phyloP scores from a whole-genome alignment of 176 grass and related monocot genomes.

The Oropetium thomaeum region DNA sequence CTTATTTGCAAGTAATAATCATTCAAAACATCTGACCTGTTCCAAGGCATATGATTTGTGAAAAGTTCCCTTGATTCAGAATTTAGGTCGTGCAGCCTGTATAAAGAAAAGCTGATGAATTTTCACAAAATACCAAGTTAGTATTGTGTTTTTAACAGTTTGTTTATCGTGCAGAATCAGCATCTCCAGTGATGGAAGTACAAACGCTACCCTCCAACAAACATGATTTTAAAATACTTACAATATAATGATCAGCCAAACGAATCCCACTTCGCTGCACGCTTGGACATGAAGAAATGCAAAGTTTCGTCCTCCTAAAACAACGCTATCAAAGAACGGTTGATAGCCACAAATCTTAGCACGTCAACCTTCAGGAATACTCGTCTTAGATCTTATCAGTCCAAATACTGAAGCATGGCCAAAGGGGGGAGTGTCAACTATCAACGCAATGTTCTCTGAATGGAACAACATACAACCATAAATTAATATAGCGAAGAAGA shows the following conservation, averaged over 20 bases:
- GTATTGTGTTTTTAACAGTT: not conserved
- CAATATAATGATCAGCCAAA: not conserved
- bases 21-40: conserved; percentile 28
- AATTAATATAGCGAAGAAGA: not conserved
- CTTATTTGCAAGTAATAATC: conserved; percentile 22
- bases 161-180: not conserved
- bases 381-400: not conserved
- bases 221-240: not conserved
- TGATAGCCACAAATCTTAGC: not conserved
- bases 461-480: not conserved
- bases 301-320: not conserved
- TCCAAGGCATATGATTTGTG: conserved; percentile 2
- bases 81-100: not conserved
- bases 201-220: not conserved
- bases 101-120: not conserved
- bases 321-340: not conserved
- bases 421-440: not conserved
- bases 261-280: not conserved
- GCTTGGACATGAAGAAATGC: not conserved
- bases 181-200: not conserved
- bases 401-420: not conserved
- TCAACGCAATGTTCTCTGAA: not conserved
- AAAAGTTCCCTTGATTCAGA: conserved; percentile 1
- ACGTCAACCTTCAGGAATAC: not conserved
- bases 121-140: not conserved